phyloP scores from a whole-genome alignment of 345 rosid genomes.

The Nephelium lappaceum region DNA sequence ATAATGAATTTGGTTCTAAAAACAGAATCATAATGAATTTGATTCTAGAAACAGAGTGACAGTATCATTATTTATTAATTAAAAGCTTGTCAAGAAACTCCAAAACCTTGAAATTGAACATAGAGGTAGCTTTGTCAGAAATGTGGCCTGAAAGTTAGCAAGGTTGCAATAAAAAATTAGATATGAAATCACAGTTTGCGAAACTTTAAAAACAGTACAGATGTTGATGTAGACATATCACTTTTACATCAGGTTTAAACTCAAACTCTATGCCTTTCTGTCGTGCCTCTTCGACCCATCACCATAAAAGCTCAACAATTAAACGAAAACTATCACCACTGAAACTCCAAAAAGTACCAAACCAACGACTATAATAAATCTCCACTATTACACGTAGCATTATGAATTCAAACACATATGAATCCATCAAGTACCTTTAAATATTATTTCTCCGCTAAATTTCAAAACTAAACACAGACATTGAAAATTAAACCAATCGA shows the following conservation, averaged over 20 bases:
- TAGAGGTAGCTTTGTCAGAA: constrained; percentile 75
- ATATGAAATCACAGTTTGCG: constrained; percentile 5
- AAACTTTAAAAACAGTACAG: neutral
- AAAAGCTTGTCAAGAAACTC: constrained; percentile 77
- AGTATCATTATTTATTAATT: constrained; percentile 23
- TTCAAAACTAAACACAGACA: too few relatives aligned
- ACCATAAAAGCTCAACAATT: constrained; percentile 13
- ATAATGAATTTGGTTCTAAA: too few relatives aligned
- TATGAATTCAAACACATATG: constrained; percentile 48
- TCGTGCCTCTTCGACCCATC: constrained; percentile 79
- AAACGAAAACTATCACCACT: neutral
- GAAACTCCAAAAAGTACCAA: neutral
- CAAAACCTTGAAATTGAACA: constrained; percentile 85
- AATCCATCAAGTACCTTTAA: constrained; percentile 92
- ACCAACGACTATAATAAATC: neutral
- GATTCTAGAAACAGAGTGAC: too few relatives aligned
- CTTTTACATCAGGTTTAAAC: constrained; percentile 82
- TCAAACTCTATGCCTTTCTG: constrained; percentile 77
- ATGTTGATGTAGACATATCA: constrained; percentile 26
- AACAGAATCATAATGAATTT: too few relatives aligned
- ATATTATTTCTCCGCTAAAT: constrained; percentile 50
- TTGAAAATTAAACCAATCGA: too few relatives aligned
- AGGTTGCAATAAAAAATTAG: constrained; percentile 5
- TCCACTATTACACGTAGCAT: constrained; percentile 7
- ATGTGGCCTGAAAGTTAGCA: constrained; percentile 61